These are phyloP conservation scores for Trametes elegans DNA, from an alignment of 768 basidiomycete species.

Conservation along the genomic window DNA sequence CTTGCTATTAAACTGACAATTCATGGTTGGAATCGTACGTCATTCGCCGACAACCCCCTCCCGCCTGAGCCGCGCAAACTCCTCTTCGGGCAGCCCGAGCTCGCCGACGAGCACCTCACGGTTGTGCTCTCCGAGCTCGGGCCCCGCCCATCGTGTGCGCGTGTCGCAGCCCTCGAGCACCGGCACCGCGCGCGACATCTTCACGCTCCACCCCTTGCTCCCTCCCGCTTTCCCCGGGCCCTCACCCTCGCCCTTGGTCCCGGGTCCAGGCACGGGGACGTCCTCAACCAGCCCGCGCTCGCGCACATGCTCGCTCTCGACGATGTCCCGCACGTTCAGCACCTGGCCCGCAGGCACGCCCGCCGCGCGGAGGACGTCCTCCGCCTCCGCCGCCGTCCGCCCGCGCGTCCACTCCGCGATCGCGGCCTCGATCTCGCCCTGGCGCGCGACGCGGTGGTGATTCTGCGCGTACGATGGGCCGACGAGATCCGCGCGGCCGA, in stretches of 20 bases:
- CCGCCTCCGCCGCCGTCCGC: conserved; percentile 52
- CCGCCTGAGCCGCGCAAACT: conserved; percentile 24
- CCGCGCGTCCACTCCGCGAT: conserved; percentile 58
- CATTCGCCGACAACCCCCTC: conserved; percentile 28
- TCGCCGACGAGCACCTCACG: conserved; percentile 32
- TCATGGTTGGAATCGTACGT: too few species aligned
- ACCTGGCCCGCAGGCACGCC: conserved; percentile 67
- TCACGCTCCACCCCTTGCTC: conserved; percentile 62
- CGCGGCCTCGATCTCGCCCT: conserved; percentile 55
- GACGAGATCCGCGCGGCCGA: conserved; percentile 57
- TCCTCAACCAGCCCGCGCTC: conserved; percentile 58
- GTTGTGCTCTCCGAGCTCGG: conserved; percentile 52
- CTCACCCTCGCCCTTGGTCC: too few species aligned
- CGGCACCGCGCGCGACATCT: conserved; percentile 67
- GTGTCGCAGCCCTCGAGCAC: conserved; percentile 57
- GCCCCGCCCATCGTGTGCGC: conserved; percentile 66
- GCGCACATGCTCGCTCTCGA: conserved; percentile 54
- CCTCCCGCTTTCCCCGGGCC: conserved; percentile 30
- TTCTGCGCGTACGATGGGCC: conserved; percentile 49
- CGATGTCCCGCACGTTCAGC: conserved; percentile 58
- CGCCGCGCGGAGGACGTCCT: conserved; percentile 45
- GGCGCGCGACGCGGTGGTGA: conserved; percentile 41
- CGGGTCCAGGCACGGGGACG: conserved; percentile 55
- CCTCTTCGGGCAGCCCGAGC: conserved; percentile 28
- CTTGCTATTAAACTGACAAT: too few species aligned